phyloP scores from a whole-genome alignment of 768 basidiomycete genomes.

The Trametes cubensis region DNA sequence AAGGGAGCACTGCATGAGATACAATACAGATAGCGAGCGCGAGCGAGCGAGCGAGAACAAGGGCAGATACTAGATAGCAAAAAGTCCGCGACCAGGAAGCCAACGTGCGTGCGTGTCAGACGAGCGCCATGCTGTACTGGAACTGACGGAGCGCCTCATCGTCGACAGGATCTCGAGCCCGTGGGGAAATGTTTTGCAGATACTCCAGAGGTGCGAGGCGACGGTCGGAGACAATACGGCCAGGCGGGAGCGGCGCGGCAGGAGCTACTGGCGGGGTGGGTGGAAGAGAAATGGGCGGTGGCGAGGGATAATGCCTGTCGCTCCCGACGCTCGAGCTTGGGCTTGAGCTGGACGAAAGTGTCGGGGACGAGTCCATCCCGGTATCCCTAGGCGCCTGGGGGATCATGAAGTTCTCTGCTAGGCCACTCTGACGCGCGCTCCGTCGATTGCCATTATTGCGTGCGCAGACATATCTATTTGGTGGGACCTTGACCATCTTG shows the following conservation, averaged over 20 bases:
- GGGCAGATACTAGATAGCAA: not conserved
- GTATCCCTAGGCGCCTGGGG: not conserved
- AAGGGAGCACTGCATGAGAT: not conserved
- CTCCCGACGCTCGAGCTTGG: constrained; percentile 13
- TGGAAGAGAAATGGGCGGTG: constrained; percentile 3
- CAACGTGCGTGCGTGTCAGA: constrained; percentile 2
- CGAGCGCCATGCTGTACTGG: constrained; percentile 9
- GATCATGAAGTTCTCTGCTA: constrained; percentile 2
- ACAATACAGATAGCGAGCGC: not conserved
- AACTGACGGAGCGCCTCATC: constrained; percentile 29
- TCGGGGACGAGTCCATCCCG: not conserved
- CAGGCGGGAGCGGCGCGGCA: constrained; percentile 17
- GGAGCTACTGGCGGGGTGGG: constrained; percentile 5
- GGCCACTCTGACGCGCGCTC: constrained; percentile 3
- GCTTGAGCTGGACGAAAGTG: not conserved
- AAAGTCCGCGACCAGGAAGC: not conserved
- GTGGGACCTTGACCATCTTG: constrained; percentile 55
- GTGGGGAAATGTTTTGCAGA: constrained; percentile 31
- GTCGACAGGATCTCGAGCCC: constrained; percentile 31
- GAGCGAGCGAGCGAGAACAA: not conserved
- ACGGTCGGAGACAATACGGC: constrained; percentile 14
- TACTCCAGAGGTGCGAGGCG: constrained; percentile 34
- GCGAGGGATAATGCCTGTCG: not conserved
- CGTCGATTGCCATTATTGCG: constrained; percentile 40
- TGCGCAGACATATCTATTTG: constrained; percentile 66